Evolutionary conservation across 257 asterid genomes (phyloP), one percentile per base, ranked within the genome.

Genomic region (Scutellaria baicalensis): DNA sequence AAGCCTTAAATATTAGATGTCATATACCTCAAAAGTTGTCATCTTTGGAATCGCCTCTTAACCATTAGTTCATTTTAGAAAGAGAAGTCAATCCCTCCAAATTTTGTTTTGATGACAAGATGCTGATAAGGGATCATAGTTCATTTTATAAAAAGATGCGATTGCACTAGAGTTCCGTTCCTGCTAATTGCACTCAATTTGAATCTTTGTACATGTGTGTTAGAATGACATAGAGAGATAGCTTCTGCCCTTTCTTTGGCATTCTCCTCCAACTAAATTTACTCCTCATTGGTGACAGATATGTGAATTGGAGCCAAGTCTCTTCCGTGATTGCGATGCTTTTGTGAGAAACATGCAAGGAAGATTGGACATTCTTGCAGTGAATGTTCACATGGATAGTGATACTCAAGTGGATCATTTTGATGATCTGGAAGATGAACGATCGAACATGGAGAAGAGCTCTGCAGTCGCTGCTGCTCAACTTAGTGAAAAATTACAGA

Each of bases 281-380:
- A 14, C 39, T 31, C 71, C 35, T 23, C 64, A 17, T 47, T 9
- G 45, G 52, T 70, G 63, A n/a, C 80, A 88, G 97, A 65, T 83
- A 45, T 92, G 97, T 76, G 95, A 89, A 79, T 66, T 87, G 81
- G 96, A 92, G 50, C 95, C 97, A 9, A 70, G 83, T 55, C 73
- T 81, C 58, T 91, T 87, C 78, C 93, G 95, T 35, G 91, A 89
- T 31, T 92, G 97, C 63, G 99, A 93, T 79, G 62, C 82, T 39
- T 72, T 82, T 33, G 80, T 91, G 66, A 89, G 96, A 80, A 81
- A 72, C 76, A 82, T 89, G 77, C 96, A 83, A 69, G 98, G 98
- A 47, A 89, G 96, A 75, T 14, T 85, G 59, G 98, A 93, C 79
- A 86, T 91, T 68, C 86, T 90, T 54, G 98, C 94, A 11, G 95